These are phyloP conservation scores for Fusarium irregulare DNA, from an alignment of 2,329 filamentous ascomycete species.

Conservation along the genomic window DNA sequence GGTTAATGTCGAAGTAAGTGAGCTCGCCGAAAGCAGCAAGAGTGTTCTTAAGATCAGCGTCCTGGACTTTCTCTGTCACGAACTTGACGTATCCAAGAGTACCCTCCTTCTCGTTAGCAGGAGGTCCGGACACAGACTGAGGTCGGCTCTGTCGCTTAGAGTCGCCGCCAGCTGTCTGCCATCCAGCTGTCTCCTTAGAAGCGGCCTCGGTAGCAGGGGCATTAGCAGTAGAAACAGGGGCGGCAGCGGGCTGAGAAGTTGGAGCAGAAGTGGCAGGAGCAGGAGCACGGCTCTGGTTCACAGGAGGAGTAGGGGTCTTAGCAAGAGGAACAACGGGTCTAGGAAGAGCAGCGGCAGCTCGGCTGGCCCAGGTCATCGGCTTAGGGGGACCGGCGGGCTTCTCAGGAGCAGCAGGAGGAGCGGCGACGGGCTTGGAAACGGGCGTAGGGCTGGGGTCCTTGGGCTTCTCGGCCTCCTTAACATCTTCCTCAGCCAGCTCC, in stretches of 20 bases:
- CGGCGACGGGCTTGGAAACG: constrained; percentile 49
- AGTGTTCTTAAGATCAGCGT: constrained; percentile 75
- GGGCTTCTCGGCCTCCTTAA: constrained; percentile 72
- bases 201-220: constrained; percentile 55
- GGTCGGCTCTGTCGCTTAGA: constrained; percentile 85
- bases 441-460: constrained; percentile 70
- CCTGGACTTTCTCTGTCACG: constrained; percentile 87
- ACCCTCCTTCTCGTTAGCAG: constrained; percentile 75
- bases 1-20: constrained; percentile 80
- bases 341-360: constrained; percentile 68
- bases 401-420: constrained; percentile 53
- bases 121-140: constrained; percentile 69
- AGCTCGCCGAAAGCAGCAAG: constrained; percentile 79
- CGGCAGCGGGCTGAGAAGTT: constrained; percentile 51
- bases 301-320: constrained; percentile 67
- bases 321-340: constrained; percentile 65
- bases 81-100: constrained; percentile 95
- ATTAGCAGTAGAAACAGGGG: constrained; percentile 51
- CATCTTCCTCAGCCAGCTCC: constrained; percentile 66
- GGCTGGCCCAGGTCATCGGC: constrained; percentile 82
- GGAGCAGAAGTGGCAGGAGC: constrained; percentile 57
- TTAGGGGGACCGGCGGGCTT: constrained; percentile 63
- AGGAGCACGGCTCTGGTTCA: constrained; percentile 64
- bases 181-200: constrained; percentile 67
- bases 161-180: constrained; percentile 89